phyloP scores from a whole-genome alignment of 2,329 filamentous ascomycete species.

The Fusarium sp. region DNA sequence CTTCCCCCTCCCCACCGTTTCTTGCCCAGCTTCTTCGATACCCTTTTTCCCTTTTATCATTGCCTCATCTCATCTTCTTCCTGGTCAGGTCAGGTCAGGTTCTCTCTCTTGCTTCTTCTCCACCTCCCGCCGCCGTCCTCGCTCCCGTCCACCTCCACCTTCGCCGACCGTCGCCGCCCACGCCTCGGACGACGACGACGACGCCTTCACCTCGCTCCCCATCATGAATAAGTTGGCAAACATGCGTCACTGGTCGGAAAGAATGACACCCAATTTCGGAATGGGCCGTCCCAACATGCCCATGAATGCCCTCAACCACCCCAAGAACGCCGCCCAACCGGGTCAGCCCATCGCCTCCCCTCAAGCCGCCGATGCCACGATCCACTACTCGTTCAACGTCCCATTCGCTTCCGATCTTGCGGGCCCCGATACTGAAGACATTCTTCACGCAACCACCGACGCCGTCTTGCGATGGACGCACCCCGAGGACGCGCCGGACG shows the following conservation, averaged over 20 bases:
- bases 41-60: slow-evolving; percentile 36
- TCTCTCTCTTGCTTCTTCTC: slow-evolving; percentile 31
- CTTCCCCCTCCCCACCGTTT: too few relatives aligned
- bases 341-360: slow-evolving; percentile 72
- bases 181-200: slow-evolving; percentile 42
- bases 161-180: slow-evolving; percentile 42
- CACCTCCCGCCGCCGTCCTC: slow-evolving; percentile 31
- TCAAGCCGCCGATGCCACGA: slow-evolving; percentile 77
- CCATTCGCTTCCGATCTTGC: slow-evolving; percentile 93
- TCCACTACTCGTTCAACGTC: slow-evolving; percentile 97
- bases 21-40: slow-evolving; percentile 41
- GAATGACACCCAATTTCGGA: slow-evolving; percentile 75
- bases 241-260: slow-evolving; percentile 78
- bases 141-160: slow-evolving; percentile 32
- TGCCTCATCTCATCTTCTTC: slow-evolving; percentile 29
- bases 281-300: slow-evolving; percentile 71
- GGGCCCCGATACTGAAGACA: slow-evolving; percentile 93
- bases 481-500: slow-evolving; percentile 85
- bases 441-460: slow-evolving; percentile 89
- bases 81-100: background rate
- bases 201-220: slow-evolving; percentile 41
- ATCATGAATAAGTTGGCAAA: slow-evolving; percentile 78
- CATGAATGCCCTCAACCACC: slow-evolving; percentile 66
- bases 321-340: slow-evolving; percentile 64
- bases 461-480: slow-evolving; percentile 94